phyloP scores from a whole-genome alignment of 2,329 filamentous ascomycete genomes.

The Aureobasidium pullulans region DNA sequence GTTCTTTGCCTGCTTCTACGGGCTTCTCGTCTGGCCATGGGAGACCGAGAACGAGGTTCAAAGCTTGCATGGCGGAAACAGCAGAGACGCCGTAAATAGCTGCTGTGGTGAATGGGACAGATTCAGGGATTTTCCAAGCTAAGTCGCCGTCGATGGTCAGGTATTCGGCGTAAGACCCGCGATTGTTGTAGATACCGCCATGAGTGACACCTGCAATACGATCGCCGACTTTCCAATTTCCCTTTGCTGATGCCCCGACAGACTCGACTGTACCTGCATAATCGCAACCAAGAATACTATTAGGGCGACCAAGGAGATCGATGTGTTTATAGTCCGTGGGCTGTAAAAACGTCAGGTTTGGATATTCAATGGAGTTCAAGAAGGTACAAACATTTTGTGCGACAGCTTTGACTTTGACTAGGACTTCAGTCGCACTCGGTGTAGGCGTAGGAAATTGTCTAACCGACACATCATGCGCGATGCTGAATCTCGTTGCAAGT shows the following conservation, averaged over 20 bases:
- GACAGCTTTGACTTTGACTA: slow-evolving; percentile 41
- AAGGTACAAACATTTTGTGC: slow-evolving; percentile 30
- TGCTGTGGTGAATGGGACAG: neutral
- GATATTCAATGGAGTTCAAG: neutral
- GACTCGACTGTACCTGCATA: slow-evolving; percentile 47
- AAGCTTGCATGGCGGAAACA: neutral
- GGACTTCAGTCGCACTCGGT: slow-evolving; percentile 21
- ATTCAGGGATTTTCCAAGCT: neutral
- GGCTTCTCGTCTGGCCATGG: neutral
- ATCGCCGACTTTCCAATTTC: slow-evolving; percentile 42
- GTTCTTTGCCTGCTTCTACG: neutral
- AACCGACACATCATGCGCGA: too few species aligned
- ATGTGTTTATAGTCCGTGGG: slow-evolving; percentile 51
- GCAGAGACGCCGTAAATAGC: neutral
- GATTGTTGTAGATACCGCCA: slow-evolving; percentile 26
- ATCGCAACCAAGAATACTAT: slow-evolving; percentile 45
- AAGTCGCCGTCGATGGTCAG: neutral
- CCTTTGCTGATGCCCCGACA: slow-evolving; percentile 42
- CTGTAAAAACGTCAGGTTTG: slow-evolving; percentile 30
- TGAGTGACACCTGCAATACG: slow-evolving; percentile 44
- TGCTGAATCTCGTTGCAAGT: too few species aligned
- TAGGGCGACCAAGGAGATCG: slow-evolving; percentile 26
- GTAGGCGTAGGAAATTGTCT: too few species aligned
- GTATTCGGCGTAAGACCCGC: neutral
- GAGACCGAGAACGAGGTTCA: neutral